Evolutionary conservation across 2,329 filamentous ascomycete genomes (phyloP), one percentile per base, ranked within the genome.

Genomic region (Cytospora piceicola): DNA sequence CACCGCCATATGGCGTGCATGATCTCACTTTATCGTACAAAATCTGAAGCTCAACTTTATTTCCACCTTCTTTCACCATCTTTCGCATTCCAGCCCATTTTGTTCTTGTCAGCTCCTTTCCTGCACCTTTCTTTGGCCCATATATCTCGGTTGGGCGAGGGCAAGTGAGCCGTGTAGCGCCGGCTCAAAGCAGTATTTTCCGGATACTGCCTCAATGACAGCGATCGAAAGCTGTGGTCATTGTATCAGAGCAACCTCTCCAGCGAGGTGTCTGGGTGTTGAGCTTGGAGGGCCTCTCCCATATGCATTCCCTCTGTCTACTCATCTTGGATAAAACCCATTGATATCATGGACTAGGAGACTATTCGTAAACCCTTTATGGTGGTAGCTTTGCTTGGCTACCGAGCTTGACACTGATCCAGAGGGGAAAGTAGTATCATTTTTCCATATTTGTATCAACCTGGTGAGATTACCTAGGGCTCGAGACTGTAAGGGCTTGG

Each of bases 1-100:
- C 79, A 82, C 80, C 82, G 77, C 77, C 77, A 73, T 55, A 69
- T 68, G 77, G 81, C 79, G 79, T 81, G 80, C 79, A 83, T 88
- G 86, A 88, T 88, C 82, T 87, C 82, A 87, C 74, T 77, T 22
- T 78, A 77, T 75, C 76, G 67, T 68, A 67, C 22, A 30, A 56
- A 82, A 85, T 88, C 86, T 88, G 85, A 88, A 86, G 85, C 85
- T 70, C 67, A 49, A n/a, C 32, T 60, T 20, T 32, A 24, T 32
- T 55, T n/a, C 34, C 27, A 20, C 15, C 34, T 58, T 46, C 15
- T 61, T 51, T 63, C 27, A 22, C 56, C 17, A 8, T 49, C 30
- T 14, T 14, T 42, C 29, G 30, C 9, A 9, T 11, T 5, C 2
- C 15, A 11, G 14, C 17, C 46, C 4, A 4, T 24, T 22, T 14